These are phyloP conservation scores for Pythium monospermum DNA, from an alignment of 352 stramenopile genomes.

Conservation along the genomic window DNA sequence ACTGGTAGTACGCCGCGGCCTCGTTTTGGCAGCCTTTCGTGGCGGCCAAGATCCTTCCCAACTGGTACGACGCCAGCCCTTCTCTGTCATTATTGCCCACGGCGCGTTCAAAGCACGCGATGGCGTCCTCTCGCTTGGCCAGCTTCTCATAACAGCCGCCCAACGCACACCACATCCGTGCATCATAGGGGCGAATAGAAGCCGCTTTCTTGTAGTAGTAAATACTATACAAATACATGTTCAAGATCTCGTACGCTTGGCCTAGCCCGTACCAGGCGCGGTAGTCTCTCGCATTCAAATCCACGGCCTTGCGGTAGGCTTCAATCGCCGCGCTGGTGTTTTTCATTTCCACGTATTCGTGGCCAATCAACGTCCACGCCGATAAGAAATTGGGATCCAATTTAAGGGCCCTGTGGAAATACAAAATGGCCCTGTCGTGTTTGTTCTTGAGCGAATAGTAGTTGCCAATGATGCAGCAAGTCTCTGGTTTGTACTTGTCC, in stretches of 20 bases:
- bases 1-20: constrained; percentile 67
- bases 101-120: constrained; percentile 70
- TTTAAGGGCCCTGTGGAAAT: constrained; percentile 95
- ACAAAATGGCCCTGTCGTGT: constrained; percentile 96
- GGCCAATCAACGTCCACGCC: constrained; percentile 97
- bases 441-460: constrained; percentile 90
- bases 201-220: constrained; percentile 98
- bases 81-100: constrained; percentile 75
- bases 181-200: constrained; percentile 93
- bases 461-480: constrained; percentile 96
- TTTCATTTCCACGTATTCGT: constrained; percentile 99
- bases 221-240: constrained; percentile 98
- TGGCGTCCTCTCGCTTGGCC: constrained; percentile 56
- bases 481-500: constrained; percentile 98
- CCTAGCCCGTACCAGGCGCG: constrained; percentile 98
- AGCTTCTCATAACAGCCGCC: constrained; percentile 84
- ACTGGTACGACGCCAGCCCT: constrained; percentile 63
- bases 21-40: constrained; percentile 43
- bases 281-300: constrained; percentile 94
- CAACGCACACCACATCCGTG: constrained; percentile 97
- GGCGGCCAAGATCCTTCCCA: constrained; percentile 58
- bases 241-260: constrained; percentile 98
- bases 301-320: constrained; percentile 91
- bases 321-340: constrained; percentile 97
- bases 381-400: constrained; percentile 94